Conservation (phyloP, 345 rosid genomes). For the Eucalyptus paniculata region DNA sequence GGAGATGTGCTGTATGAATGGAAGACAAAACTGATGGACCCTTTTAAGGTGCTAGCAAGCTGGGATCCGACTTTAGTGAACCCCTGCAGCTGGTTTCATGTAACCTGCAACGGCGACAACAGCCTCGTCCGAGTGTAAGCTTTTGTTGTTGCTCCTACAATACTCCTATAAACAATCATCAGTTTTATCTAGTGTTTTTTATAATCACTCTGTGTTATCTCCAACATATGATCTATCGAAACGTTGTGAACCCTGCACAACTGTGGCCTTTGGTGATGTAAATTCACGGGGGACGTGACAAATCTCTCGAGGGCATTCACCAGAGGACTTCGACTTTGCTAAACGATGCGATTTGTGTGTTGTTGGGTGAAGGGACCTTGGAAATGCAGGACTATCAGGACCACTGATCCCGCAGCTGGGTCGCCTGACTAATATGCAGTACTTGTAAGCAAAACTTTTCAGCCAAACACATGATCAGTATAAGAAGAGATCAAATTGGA, state of each 20-base stretch:
- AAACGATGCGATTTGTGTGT: not conserved
- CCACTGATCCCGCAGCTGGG: slow-evolving; percentile 30
- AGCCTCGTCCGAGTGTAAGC: slow-evolving; percentile 16
- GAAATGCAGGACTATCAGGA: slow-evolving; percentile 22
- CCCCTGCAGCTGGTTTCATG: slow-evolving; percentile 37
- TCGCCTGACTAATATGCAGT: slow-evolving; percentile 22
- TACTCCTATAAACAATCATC: not conserved
- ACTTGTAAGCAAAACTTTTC: slow-evolving; percentile 13
- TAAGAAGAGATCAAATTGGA: not conserved
- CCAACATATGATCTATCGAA: not conserved
- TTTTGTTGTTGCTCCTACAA: not conserved
- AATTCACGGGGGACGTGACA: not conserved
- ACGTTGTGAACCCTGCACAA: not conserved
- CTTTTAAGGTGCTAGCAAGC: slow-evolving; percentile 14
- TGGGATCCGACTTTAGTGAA: slow-evolving; percentile 32
- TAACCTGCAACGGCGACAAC: slow-evolving; percentile 15
- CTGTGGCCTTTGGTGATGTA: not conserved
- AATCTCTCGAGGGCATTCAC: not conserved
- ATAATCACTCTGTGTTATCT: not conserved
- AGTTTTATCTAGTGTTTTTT: not conserved
- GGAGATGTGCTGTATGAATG: slow-evolving; percentile 16
- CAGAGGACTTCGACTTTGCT: not conserved
- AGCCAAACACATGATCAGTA: not conserved
- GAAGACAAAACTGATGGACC: slow-evolving; percentile 12
- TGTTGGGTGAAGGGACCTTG: slow-evolving; percentile 25